Percentiles rank a stretch among this genome's conserved stretches.
These are phyloP conservation scores for Gossypium bickii DNA, from an alignment of 345 rosid species.

Conservation along the genomic window DNA sequence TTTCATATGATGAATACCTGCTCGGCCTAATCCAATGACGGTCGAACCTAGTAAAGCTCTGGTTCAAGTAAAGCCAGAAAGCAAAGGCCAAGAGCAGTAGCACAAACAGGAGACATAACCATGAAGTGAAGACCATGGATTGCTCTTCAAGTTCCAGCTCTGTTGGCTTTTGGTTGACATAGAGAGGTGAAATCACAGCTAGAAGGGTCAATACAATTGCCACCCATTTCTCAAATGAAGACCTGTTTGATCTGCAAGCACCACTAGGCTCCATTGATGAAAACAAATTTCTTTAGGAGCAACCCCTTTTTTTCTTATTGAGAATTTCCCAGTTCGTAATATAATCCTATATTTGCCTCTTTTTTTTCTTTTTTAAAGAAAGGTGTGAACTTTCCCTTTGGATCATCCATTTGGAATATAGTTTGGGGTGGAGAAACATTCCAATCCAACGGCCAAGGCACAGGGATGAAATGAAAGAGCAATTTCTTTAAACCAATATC, in stretches of 20 bases:
- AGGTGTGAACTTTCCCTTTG: neutral
- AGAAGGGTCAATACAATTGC: constrained; percentile 49
- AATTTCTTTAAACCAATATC: neutral
- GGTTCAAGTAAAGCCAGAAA: constrained; percentile 50
- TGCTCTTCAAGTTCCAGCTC: constrained; percentile 45
- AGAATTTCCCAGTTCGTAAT: neutral
- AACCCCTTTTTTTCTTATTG: neutral
- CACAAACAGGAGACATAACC: constrained; percentile 51
- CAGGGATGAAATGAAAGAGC: neutral
- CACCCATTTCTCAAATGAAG: constrained; percentile 45
- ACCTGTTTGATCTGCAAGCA: constrained; percentile 21
- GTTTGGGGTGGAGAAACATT: neutral
- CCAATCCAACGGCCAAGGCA: constrained; percentile 1
- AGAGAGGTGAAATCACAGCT: constrained; percentile 77
- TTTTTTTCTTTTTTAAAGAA: neutral
- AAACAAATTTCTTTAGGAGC: constrained; percentile 3
- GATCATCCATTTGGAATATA: constrained; percentile 18
- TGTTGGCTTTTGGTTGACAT: constrained; percentile 37
- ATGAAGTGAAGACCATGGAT: constrained; percentile 29
- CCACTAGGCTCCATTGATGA: constrained; percentile 34
- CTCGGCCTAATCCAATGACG: constrained; percentile 51
- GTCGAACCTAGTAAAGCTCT: constrained; percentile 61
- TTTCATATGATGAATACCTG: constrained; percentile 43
- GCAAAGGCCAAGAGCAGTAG: constrained; percentile 48
- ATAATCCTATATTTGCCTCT: neutral